Percentiles rank a stretch among this genome's conserved stretches.
These are phyloP conservation scores for Prillingera fragicola DNA, from an alignment of 1,284 basidiomycete species.

Conservation along the genomic window DNA sequence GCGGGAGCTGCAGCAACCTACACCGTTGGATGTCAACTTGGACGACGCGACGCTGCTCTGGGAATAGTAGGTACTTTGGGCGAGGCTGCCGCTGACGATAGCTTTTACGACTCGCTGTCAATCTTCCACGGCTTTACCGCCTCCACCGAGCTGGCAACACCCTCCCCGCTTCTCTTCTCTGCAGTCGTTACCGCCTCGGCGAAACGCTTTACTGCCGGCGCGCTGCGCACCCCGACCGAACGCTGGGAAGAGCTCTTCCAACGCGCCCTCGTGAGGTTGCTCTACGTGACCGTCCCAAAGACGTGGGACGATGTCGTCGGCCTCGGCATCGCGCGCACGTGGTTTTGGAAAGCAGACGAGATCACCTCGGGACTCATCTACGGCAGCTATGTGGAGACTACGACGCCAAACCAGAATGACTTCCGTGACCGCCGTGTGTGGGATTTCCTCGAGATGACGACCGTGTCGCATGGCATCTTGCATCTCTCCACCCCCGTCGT, in stretches of 20 bases:
- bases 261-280: slow-evolving; percentile 15
- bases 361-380: slow-evolving; percentile 15
- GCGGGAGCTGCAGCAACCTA: slow-evolving; percentile 7
- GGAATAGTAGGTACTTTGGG: slow-evolving; percentile 14
- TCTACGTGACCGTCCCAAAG: slow-evolving; percentile 12
- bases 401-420: slow-evolving; percentile 9
- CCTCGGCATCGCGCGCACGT: slow-evolving; percentile 17
- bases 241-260: slow-evolving; percentile 19
- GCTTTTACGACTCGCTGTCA: slow-evolving; percentile 20
- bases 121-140: slow-evolving; percentile 22
- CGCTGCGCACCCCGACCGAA: slow-evolving; percentile 7
- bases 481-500: slow-evolving; percentile 15
- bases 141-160: slow-evolving; percentile 11
- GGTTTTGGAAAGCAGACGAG: slow-evolving; percentile 21
- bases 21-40: slow-evolving; percentile 11
- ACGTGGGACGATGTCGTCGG: slow-evolving; percentile 21
- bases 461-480: slow-evolving; percentile 16
- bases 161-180: slow-evolving; percentile 16
- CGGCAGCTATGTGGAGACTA: slow-evolving; percentile 16
- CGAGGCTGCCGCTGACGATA: not conserved
- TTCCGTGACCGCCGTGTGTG: slow-evolving; percentile 17
- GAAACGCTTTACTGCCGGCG: slow-evolving; percentile 3
- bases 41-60: slow-evolving; percentile 17
- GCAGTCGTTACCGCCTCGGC: slow-evolving; percentile 16
- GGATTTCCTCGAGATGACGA: slow-evolving; percentile 22